phyloP scores from a whole-genome alignment of 1,139 yeast genomes.

The Zygosaccharomyces pseudobailii region DNA sequence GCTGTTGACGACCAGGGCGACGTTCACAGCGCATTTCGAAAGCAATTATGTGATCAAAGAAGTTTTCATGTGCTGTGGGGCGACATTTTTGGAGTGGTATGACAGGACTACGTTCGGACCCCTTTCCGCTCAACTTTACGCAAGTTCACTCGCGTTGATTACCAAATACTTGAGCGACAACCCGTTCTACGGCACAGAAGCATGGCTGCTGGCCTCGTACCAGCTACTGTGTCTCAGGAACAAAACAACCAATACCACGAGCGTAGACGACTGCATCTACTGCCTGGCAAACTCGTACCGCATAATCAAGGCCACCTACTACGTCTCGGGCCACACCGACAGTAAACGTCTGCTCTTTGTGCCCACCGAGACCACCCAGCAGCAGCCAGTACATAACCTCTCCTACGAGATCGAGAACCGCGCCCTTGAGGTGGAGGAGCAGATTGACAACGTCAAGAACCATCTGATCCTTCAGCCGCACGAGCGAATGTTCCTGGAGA shows the following conservation, averaged over 20 bases:
- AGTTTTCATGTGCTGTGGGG: constrained; percentile 40
- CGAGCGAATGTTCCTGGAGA: constrained; percentile 37
- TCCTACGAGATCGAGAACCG: constrained; percentile 13
- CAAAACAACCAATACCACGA: constrained; percentile 32
- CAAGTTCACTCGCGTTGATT: constrained; percentile 24
- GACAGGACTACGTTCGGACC: constrained; percentile 18
- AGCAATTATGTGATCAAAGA: constrained; percentile 34
- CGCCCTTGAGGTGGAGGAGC: constrained; percentile 8
- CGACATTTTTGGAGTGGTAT: constrained; percentile 34
- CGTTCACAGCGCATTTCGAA: constrained; percentile 33
- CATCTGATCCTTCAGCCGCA: constrained; percentile 15
- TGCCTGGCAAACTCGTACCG: constrained; percentile 32
- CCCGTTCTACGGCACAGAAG: constrained; percentile 19
- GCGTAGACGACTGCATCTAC: constrained; percentile 30
- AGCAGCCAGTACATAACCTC: constrained; percentile 7
- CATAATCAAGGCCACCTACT: constrained; percentile 25
- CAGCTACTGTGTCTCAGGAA: constrained; percentile 38
- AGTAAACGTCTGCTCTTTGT: constrained; percentile 3
- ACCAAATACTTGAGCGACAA: constrained; percentile 15
- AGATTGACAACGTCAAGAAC: constrained; percentile 6
- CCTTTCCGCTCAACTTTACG: constrained; percentile 30
- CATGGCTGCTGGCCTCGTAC: constrained; percentile 39
- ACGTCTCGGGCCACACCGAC: not conserved
- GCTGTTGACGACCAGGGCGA: constrained; percentile 38
- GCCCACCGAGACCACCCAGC: not conserved